phyloP scores from a whole-genome alignment of 164 flowering plant genomes.

The Liriodendron chinense region DNA sequence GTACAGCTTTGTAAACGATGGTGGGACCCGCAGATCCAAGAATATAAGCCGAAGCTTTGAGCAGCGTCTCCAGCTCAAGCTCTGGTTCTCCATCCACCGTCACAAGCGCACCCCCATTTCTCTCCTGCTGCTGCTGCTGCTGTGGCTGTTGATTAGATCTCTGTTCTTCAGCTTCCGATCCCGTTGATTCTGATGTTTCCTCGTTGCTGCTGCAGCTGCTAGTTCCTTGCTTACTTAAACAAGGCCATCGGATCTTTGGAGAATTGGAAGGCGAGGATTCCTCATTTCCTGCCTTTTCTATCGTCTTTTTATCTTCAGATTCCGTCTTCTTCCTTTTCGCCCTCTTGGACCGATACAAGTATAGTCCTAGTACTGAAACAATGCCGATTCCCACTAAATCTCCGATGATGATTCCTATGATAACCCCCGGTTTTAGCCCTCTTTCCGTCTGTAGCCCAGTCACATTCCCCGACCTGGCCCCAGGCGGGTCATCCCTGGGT shows the following conservation, averaged over 20 bases:
- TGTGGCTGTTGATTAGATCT: neutral
- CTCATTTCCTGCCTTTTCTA: neutral
- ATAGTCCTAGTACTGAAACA: neutral
- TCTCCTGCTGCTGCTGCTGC: constrained; percentile 1
- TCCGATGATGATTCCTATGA: constrained; percentile 10
- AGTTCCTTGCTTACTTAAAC: neutral
- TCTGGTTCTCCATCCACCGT: constrained; percentile 50
- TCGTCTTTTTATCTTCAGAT: neutral
- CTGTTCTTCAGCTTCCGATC: neutral
- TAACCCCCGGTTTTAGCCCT: constrained; percentile 4
- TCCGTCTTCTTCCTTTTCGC: neutral
- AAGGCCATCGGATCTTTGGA: neutral
- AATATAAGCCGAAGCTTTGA: constrained; percentile 91
- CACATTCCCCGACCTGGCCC: neutral
- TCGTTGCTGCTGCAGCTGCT: neutral
- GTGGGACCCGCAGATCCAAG: constrained; percentile 85
- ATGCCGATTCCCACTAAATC: constrained; percentile 7
- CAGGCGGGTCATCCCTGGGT: neutral
- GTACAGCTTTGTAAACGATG: constrained; percentile 91
- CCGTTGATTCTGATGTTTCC: neutral
- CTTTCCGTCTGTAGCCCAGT: neutral
- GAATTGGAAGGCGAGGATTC: constrained; percentile 9
- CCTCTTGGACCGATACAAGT: constrained; percentile 4
- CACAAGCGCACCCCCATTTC: constrained; percentile 6
- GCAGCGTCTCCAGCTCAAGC: constrained; percentile 76